phyloP scores from a whole-genome alignment of 805 yeast genomes.

The Kuraishia molischiana region DNA sequence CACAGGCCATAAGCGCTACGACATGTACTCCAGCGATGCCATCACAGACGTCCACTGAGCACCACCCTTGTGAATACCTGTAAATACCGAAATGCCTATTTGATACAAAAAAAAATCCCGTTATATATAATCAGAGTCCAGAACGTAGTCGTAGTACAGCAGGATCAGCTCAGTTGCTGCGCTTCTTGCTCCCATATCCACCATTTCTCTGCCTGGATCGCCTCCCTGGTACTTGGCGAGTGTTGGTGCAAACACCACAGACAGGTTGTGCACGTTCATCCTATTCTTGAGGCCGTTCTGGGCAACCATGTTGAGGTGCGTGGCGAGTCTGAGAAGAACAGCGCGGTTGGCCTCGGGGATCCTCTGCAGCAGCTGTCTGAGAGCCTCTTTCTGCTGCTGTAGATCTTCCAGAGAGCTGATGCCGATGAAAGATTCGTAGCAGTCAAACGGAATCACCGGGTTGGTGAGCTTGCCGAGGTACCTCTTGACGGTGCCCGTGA shows the following conservation, averaged over 20 bases:
- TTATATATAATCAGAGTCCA: no score
- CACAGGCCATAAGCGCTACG: slow-evolving; percentile 61
- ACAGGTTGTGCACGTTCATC: slow-evolving; percentile 76
- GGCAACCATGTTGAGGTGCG: slow-evolving; percentile 58
- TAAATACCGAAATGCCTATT: no score
- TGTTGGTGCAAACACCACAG: slow-evolving; percentile 94
- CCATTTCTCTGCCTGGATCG: slow-evolving; percentile 71
- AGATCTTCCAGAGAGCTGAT: slow-evolving; percentile 26
- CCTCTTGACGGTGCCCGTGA: slow-evolving; percentile 79
- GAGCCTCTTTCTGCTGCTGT: background rate
- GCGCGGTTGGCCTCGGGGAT: slow-evolving; percentile 63
- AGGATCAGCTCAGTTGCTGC: slow-evolving; percentile 68
- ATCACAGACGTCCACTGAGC: slow-evolving; percentile 53
- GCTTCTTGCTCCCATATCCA: slow-evolving; percentile 76
- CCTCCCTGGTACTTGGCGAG: slow-evolving; percentile 55
- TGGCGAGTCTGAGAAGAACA: slow-evolving; percentile 44
- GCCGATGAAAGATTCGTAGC: slow-evolving; percentile 58
- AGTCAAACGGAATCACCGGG: slow-evolving; percentile 66
- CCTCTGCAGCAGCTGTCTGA: slow-evolving; percentile 25
- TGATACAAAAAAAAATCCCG: no score
- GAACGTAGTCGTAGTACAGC: slow-evolving; percentile 30
- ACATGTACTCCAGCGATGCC: slow-evolving; percentile 60
- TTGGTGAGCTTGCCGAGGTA: slow-evolving; percentile 78
- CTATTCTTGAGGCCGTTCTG: slow-evolving; percentile 46
- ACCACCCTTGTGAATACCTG: background rate